Evolutionary conservation across 345 rosid species (phyloP).

Genomic region (Eucalyptus lansdowneana): DNA sequence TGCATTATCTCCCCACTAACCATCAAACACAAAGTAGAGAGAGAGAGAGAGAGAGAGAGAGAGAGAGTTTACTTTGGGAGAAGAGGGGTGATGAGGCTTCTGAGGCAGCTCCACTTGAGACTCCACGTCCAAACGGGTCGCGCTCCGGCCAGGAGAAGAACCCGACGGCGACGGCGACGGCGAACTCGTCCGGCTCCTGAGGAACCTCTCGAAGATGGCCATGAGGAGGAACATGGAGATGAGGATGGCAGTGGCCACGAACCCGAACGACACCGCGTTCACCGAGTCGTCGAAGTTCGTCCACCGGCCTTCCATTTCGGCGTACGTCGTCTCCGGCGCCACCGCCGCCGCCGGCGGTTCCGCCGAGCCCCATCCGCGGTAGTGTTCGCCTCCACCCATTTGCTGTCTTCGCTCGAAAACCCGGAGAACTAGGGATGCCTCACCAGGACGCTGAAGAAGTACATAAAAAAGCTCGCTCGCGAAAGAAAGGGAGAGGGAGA

Average conservation of each 20-base stretch:
- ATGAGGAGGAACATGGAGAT: slow-evolving; percentile 72
- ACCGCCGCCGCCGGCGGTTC: background rate
- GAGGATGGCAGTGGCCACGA: slow-evolving; percentile 79
- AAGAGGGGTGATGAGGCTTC: background rate
- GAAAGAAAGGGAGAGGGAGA: background rate
- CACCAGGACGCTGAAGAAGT: background rate
- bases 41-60: background rate
- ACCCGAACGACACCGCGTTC: slow-evolving; percentile 79
- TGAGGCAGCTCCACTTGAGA: slow-evolving; percentile 2
- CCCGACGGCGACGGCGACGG: background rate
- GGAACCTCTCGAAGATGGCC: slow-evolving; percentile 78
- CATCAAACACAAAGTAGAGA: background rate
- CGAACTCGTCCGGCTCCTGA: background rate
- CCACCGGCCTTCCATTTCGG: slow-evolving; percentile 43
- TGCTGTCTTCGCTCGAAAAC: background rate
- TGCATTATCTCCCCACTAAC: background rate
- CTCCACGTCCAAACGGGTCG: slow-evolving; percentile 25
- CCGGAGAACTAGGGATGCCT: background rate
- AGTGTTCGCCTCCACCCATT: background rate
- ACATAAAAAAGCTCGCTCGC: background rate
- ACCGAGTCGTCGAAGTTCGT: slow-evolving; percentile 59
- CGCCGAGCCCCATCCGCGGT: background rate
- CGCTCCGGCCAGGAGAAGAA: background rate
- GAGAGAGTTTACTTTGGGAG: background rate
- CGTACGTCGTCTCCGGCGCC: slow-evolving; percentile 1